Percentiles rank a stretch among this genome's conserved stretches.
Conservation (phyloP, 345 rosid species). For the Toxicodendron radicans region DNA sequence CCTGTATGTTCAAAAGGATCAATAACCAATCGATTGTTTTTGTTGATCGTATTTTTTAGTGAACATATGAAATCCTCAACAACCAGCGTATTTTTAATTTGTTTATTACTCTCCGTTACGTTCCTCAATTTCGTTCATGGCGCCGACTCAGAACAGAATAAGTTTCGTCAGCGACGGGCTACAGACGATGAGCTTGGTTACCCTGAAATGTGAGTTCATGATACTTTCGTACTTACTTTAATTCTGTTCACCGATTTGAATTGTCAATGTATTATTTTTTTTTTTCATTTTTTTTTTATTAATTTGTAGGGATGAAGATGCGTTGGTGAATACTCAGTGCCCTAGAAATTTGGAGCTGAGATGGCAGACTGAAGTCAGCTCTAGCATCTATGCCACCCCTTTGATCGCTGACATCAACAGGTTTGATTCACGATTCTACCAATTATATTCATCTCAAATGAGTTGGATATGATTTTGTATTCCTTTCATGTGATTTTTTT, state of each 20-base stretch:
- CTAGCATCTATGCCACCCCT: slow-evolving; percentile 92
- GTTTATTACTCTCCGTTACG: slow-evolving; percentile 31
- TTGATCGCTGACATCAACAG: slow-evolving; percentile 95
- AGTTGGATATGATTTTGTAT: slow-evolving; percentile 3
- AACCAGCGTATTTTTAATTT: slow-evolving; percentile 40
- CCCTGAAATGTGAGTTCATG: slow-evolving; percentile 64
- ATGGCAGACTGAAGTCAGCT: slow-evolving; percentile 99
- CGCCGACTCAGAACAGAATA: slow-evolving; percentile 48
- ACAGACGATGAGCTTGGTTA: slow-evolving; percentile 75
- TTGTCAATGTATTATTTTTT: not conserved
- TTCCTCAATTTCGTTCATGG: slow-evolving; percentile 31
- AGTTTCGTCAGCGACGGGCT: slow-evolving; percentile 79
- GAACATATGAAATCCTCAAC: slow-evolving; percentile 52
- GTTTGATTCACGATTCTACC: slow-evolving; percentile 25
- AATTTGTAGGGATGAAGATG: slow-evolving; percentile 74
- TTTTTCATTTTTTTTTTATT: not conserved
- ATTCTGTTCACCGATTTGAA: slow-evolving; percentile 1
- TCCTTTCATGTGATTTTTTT: not conserved
- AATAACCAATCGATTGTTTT: not conserved
- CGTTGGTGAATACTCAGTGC: slow-evolving; percentile 88
- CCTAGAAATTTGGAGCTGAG: slow-evolving; percentile 88
- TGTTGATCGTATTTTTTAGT: not conserved
- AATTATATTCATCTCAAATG: not conserved
- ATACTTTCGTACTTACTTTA: not conserved
- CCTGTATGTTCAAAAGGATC: not conserved